Evolutionary conservation across 306 rosid species (phyloP).

Genomic region (Vigna angularis): DNA sequence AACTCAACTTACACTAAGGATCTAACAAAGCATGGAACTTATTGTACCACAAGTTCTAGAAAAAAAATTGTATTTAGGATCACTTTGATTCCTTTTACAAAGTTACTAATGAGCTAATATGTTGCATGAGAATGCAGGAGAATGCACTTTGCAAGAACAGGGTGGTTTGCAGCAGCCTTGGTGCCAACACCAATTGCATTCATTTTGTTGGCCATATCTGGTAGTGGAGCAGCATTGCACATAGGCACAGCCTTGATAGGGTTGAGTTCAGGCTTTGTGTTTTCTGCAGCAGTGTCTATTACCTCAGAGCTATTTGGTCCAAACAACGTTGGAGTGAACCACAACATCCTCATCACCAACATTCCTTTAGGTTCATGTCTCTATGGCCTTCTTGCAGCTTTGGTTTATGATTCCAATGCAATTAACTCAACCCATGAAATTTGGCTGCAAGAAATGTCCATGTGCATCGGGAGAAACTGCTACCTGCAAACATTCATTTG

Average conservation of each 20-base stretch:
- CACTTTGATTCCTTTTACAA: too few species aligned
- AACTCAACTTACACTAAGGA: too few species aligned
- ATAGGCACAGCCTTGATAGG: slow-evolving; percentile 55
- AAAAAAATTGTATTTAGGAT: too few species aligned
- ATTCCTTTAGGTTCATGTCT: slow-evolving; percentile 61
- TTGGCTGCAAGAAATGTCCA: slow-evolving; percentile 50
- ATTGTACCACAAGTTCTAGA: too few species aligned
- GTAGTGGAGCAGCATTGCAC: slow-evolving; percentile 43
- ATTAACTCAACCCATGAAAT: neutral
- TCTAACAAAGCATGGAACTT: too few species aligned
- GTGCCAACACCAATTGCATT: slow-evolving; percentile 62
- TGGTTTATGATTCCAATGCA: slow-evolving; percentile 66
- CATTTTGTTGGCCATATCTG: slow-evolving; percentile 47
- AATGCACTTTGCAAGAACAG: slow-evolving; percentile 59
- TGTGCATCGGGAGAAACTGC: slow-evolving; percentile 80
- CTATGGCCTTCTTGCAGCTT: slow-evolving; percentile 68
- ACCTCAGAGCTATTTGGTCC: slow-evolving; percentile 64
- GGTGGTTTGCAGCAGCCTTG: slow-evolving; percentile 58
- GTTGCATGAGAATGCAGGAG: slow-evolving; percentile 46
- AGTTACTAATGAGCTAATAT: neutral
- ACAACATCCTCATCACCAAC: slow-evolving; percentile 66
- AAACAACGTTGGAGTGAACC: slow-evolving; percentile 57
- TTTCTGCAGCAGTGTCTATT: slow-evolving; percentile 56
- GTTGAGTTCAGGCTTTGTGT: slow-evolving; percentile 59
- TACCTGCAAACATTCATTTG: slow-evolving; percentile 72